These are phyloP conservation scores for Austroboletus festivus DNA, from an alignment of 768 basidiomycete species.

Conservation along the genomic window DNA sequence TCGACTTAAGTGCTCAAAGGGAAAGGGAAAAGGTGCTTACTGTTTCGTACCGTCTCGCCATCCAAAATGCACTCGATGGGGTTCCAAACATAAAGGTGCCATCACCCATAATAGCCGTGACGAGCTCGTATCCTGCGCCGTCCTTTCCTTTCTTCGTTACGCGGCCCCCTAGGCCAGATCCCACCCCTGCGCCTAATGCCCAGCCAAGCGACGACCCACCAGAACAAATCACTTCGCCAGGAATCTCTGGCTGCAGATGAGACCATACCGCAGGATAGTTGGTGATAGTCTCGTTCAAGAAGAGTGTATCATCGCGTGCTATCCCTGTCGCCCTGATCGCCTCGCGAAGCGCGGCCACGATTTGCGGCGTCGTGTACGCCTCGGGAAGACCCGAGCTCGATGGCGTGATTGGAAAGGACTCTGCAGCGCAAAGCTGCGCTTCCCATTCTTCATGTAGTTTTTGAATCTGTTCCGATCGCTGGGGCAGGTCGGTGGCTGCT, in stretches of 20 bases:
- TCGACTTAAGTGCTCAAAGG: too few relatives aligned
- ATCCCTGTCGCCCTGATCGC: conserved; percentile 32
- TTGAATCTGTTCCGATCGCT: too few relatives aligned
- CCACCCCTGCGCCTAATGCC: conserved; percentile 63
- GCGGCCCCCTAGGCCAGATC: conserved; percentile 47
- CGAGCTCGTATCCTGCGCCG: conserved; percentile 44
- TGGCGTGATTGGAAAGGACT: too few relatives aligned
- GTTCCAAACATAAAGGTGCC: conserved; percentile 67
- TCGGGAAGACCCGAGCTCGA: too few relatives aligned
- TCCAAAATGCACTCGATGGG: conserved; percentile 68
- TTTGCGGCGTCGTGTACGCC: too few relatives aligned
- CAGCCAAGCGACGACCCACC: conserved; percentile 70
- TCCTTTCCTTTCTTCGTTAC: conserved; percentile 18
- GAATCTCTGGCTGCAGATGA: conserved; percentile 50
- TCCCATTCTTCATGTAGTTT: too few relatives aligned
- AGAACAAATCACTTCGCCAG: conserved; percentile 51
- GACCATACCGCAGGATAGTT: conserved; percentile 54
- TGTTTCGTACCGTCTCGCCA: conserved; percentile 64
- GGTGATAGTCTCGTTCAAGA: conserved; percentile 64
- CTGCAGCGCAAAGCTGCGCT: too few relatives aligned
- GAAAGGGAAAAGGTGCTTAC: conserved; percentile 33
- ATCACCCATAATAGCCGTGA: conserved; percentile 63
- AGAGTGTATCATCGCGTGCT: conserved; percentile 41
- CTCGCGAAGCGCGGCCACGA: conserved; percentile 43
- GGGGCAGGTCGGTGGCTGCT: conserved; percentile 30